A percentile compares a stretch with the other conserved stretches of the same genome.
Evolutionary conservation across 2,329 filamentous ascomycete genomes (phyloP).

Genomic region (Phaeosphaeriaceae sp.): DNA sequence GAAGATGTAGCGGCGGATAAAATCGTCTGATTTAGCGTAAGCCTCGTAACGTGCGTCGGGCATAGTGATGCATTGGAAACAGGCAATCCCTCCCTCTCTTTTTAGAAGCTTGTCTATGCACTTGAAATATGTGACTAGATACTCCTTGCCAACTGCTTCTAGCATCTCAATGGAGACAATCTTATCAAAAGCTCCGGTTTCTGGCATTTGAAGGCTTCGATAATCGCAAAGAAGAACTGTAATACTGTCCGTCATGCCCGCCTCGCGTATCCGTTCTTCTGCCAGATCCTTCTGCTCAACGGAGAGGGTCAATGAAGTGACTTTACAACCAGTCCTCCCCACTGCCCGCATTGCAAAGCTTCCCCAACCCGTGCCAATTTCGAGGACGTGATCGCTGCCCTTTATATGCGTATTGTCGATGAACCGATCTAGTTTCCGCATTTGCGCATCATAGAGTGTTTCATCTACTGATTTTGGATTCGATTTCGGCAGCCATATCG

Average conservation of each 20-base stretch:
- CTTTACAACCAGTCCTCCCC: conserved; percentile 67
- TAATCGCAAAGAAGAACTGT: conserved; percentile 74
- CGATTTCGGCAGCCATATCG: conserved; percentile 64
- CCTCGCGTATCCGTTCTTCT: conserved; percentile 67
- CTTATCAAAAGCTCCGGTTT: conserved; percentile 66
- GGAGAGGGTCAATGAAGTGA: conserved; percentile 72
- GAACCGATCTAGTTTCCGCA: conserved; percentile 70
- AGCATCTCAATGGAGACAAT: conserved; percentile 80
- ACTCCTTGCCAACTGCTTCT: conserved; percentile 74
- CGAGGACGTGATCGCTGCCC: conserved; percentile 70
- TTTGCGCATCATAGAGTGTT: conserved; percentile 69
- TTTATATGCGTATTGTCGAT: conserved; percentile 70
- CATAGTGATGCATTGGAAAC: conserved; percentile 81
- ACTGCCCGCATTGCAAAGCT: conserved; percentile 75
- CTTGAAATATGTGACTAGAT: conserved; percentile 70
- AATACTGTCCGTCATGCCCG: conserved; percentile 66
- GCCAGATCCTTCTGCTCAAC: conserved; percentile 72
- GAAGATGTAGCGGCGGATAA: conserved; percentile 80
- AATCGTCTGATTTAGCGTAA: conserved; percentile 72
- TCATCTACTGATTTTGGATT: conserved; percentile 57
- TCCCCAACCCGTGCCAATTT: conserved; percentile 80
- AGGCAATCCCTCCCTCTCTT: conserved; percentile 68
- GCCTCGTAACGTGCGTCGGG: conserved; percentile 70
- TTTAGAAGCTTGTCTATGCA: conserved; percentile 70
- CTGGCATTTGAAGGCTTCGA: conserved; percentile 63